Conservation (phyloP, 257 asterid genomes). For the Solanum rostratum region DNA sequence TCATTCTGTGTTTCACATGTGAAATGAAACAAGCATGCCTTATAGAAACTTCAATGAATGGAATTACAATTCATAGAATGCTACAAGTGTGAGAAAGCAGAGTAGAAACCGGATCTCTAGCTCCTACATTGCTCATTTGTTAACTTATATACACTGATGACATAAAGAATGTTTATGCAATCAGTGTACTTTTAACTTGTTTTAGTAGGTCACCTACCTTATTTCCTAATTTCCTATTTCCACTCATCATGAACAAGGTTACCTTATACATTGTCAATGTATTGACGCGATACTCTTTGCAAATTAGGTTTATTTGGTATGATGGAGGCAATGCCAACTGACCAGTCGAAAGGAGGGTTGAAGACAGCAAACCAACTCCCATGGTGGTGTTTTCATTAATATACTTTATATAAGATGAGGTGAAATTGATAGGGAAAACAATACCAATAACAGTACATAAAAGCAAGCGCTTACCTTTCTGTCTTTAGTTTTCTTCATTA, state of each 20-base stretch:
- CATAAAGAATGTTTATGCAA: neutral
- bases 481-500: conserved; percentile 56
- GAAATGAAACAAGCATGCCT: neutral
- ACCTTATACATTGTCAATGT: neutral
- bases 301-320: neutral
- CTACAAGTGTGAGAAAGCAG: neutral
- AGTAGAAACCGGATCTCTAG: neutral
- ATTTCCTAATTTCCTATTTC: neutral
- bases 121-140: neutral
- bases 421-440: neutral
- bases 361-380: neutral
- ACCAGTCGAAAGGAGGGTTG: neutral
- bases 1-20: neutral
- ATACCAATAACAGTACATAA: neutral
- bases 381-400: neutral
- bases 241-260: neutral
- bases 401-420: neutral
- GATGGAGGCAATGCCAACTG: neutral
- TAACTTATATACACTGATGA: neutral
- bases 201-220: neutral
- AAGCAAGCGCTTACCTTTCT: conserved; percentile 39
- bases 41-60: neutral
- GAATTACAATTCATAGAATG: neutral
- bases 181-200: neutral
- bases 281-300: neutral